phyloP scores from a whole-genome alignment of 129 eudicot genomes.

The Artemisia annua region DNA sequence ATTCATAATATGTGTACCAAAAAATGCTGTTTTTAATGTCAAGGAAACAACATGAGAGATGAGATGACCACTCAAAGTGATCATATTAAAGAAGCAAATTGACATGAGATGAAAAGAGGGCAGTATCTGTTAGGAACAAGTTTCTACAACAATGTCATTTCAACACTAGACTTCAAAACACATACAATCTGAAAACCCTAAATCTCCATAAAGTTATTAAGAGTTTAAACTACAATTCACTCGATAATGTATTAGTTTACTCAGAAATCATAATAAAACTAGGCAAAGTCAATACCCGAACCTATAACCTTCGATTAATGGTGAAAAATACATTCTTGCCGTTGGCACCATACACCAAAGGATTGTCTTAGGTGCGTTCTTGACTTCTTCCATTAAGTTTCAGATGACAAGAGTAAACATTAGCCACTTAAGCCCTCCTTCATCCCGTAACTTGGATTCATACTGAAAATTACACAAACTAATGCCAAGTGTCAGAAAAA shows the following conservation, averaged over 20 bases:
- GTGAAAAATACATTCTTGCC: constrained; percentile 32
- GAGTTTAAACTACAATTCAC: constrained; percentile 26
- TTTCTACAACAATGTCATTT: constrained; percentile 27
- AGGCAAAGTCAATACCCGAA: constrained; percentile 98
- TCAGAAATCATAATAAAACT: constrained; percentile 28
- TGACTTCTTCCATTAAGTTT: constrained; percentile 69
- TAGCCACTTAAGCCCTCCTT: constrained; percentile 33
- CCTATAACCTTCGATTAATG: constrained; percentile 60
- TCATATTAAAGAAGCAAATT: constrained; percentile 6
- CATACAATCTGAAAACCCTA: constrained; percentile 25
- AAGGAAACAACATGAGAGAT: not conserved
- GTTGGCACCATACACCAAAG: constrained; percentile 49
- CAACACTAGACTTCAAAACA: constrained; percentile 26
- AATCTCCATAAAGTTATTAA: constrained; percentile 19
- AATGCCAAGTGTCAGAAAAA: not conserved
- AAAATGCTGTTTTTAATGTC: not conserved
- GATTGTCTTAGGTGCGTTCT: constrained; percentile 93
- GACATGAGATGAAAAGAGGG: constrained; percentile 22
- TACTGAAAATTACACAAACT: constrained; percentile 37
- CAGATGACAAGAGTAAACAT: constrained; percentile 43
- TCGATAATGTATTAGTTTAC: constrained; percentile 56
- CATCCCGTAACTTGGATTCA: constrained; percentile 20
- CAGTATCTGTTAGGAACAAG: constrained; percentile 27
- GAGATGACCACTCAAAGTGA: constrained; percentile 7
- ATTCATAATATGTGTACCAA: no score